phyloP scores from a whole-genome alignment of 306 rosid genomes.

The Quercus bicolor region DNA sequence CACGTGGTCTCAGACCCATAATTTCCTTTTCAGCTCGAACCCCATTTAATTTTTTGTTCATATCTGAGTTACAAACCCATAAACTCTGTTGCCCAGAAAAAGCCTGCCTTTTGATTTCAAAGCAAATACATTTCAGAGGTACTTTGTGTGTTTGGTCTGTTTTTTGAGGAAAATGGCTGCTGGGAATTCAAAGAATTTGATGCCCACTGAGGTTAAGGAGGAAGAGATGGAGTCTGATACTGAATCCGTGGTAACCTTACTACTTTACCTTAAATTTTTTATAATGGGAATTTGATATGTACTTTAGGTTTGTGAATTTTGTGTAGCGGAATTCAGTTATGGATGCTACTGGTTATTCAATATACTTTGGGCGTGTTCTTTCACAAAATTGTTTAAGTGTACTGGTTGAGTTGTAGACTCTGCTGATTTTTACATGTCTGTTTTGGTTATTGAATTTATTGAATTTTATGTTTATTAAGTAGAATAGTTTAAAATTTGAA shows the following conservation, averaged over 20 bases:
- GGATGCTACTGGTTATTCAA: not conserved
- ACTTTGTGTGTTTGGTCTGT: not conserved
- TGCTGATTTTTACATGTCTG: too few relatives aligned
- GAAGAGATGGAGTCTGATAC: not conserved
- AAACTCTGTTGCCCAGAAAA: not conserved
- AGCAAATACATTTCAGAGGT: not conserved
- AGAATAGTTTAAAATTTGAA: not conserved
- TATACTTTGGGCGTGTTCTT: too few relatives aligned
- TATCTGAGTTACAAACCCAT: not conserved
- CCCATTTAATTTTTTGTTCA: not conserved
- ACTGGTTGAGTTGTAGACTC: too few relatives aligned
- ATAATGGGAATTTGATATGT: not conserved
- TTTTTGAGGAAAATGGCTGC: not conserved
- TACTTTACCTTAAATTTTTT: not conserved
- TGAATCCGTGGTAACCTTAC: not conserved
- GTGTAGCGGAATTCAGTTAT: not conserved
- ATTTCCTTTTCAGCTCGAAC: not conserved
- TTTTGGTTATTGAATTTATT: too few relatives aligned
- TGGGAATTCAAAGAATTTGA: not conserved
- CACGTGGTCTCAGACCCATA: slow-evolving; percentile 1
- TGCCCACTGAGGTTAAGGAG: not conserved
- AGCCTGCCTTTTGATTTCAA: not conserved
- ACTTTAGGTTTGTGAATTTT: not conserved
- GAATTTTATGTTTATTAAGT: not conserved
- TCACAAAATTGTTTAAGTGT: too few relatives aligned